Evolutionary conservation across 352 stramenopile species (phyloP), one percentile per base, ranked within the genome.

Genomic region (Phytophthora quininea): DNA sequence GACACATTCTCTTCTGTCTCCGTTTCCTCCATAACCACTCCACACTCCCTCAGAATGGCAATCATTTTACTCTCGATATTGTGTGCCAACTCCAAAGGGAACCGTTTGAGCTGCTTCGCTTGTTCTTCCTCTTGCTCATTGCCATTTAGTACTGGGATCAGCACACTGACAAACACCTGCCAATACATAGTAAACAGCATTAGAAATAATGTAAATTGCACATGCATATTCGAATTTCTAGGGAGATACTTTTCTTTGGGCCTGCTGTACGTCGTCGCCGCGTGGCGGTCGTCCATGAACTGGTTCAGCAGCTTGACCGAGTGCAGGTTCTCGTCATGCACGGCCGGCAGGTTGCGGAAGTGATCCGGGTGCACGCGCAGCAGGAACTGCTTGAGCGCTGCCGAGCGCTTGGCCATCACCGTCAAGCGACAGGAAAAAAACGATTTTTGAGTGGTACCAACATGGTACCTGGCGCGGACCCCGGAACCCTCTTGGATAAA

Each of bases 271-370:
- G 24, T 54, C 64, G 57, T 27, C 31, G 71, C 31, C 42, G 59
- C 58, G 31, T 79, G 73, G 37, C 75, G 75, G 19, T 85, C 79
- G 61, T 91, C 82, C 54, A 89, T 88, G 54, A 84, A 91, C 62
- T 89, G 80, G 67, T 91, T 91, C 46, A 91, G 71, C 45, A 89
- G 71, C 70, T 91, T 79, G 15, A 91, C 80, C 4, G 82, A 91
- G 29, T 81, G 69, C 50, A 91, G 58, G 65, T 91, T 91, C 62
- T 91, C 82, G 62, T 89, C 80, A 37, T 91, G 82, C 31, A 85
- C 80, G 49, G 76, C 63, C 1, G 81, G 81, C 38, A 82, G 59
- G n/a, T 69, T 73, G 60, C 57, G 82, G 75, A 89, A 91, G 70
- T 84, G 82, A 66, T 91, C 82, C 2, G 82, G 82, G 54, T 91